These are phyloP conservation scores for Bipolaris cookei DNA, from an alignment of 2,329 filamentous ascomycete genomes.

Conservation along the genomic window DNA sequence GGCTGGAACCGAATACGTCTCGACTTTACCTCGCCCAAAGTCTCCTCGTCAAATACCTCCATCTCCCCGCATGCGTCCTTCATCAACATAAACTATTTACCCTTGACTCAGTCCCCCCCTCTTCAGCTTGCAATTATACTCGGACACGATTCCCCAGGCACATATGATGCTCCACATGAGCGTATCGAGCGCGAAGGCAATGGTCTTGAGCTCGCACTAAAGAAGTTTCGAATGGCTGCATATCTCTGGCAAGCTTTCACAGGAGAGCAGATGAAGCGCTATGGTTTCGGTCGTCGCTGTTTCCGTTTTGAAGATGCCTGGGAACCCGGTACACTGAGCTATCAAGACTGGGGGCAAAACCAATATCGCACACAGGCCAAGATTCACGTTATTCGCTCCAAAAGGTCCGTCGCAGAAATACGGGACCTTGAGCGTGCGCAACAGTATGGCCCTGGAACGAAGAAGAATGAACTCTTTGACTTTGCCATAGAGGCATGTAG, in stretches of 20 bases:
- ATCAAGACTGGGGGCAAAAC: slow-evolving; percentile 72
- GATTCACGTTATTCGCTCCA: slow-evolving; percentile 80
- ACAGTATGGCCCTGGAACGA: slow-evolving; percentile 72
- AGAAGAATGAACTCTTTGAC: slow-evolving; percentile 74
- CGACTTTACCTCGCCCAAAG: slow-evolving; percentile 84
- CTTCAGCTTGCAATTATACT: slow-evolving; percentile 88
- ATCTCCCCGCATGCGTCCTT: slow-evolving; percentile 78
- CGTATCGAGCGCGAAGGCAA: slow-evolving; percentile 81
- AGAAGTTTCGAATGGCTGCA: slow-evolving; percentile 92
- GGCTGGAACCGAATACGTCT: slow-evolving; percentile 88
- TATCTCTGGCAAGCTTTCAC: slow-evolving; percentile 98
- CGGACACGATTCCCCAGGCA: slow-evolving; percentile 84
- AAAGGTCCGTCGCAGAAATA: slow-evolving; percentile 85
- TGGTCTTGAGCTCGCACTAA: slow-evolving; percentile 76
- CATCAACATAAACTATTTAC: slow-evolving; percentile 85
- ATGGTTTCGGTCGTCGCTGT: slow-evolving; percentile 81
- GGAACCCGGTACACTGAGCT: slow-evolving; percentile 80
- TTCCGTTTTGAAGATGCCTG: slow-evolving; percentile 97
- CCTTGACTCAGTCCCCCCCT: slow-evolving; percentile 77
- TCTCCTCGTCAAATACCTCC: slow-evolving; percentile 70
- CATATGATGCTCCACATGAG: slow-evolving; percentile 81
- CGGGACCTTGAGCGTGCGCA: slow-evolving; percentile 78
- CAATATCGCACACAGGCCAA: slow-evolving; percentile 89
- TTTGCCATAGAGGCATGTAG: slow-evolving; percentile 80
- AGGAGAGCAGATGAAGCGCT: slow-evolving; percentile 92